These are phyloP conservation scores for Nemania sp. DNA, from an alignment of 2,329 filamentous ascomycete genomes.

Conservation along the genomic window DNA sequence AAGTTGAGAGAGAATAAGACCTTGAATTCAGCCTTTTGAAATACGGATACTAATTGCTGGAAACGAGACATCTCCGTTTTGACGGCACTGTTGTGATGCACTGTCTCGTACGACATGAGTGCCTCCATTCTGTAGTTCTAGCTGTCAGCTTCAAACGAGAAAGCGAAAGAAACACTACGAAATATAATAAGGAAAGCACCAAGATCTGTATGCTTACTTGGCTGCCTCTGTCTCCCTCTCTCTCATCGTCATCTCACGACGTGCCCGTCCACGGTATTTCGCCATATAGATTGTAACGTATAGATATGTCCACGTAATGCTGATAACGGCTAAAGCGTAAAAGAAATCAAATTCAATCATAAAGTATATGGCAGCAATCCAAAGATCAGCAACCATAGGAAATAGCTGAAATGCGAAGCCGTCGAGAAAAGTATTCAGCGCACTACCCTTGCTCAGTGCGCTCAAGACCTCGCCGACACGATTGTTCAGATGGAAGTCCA, in stretches of 20 bases:
- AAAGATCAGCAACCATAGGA: constrained; percentile 89
- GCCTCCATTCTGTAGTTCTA: constrained; percentile 61
- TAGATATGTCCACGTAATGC: constrained; percentile 93
- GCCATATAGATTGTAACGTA: constrained; percentile 97
- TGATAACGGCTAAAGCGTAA: constrained; percentile 83
- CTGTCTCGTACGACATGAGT: constrained; percentile 93
- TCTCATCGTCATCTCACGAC: constrained; percentile 90
- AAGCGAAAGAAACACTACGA: not conserved
- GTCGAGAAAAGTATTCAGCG: constrained; percentile 95
- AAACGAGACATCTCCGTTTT: constrained; percentile 76
- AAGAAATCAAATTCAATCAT: constrained; percentile 78
- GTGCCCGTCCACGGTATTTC: constrained; percentile 84
- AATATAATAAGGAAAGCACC: not conserved
- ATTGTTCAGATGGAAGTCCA: constrained; percentile 96
- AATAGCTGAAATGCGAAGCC: constrained; percentile 93
- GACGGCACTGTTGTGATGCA: constrained; percentile 88
- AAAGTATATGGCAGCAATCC: constrained; percentile 82
- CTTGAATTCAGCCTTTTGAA: constrained; percentile 73
- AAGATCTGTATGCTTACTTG: constrained; percentile 64
- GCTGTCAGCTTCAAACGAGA: not conserved
- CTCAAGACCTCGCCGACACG: constrained; percentile 94
- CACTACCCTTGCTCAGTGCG: constrained; percentile 92
- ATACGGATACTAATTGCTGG: constrained; percentile 67
- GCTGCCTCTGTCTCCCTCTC: constrained; percentile 94
- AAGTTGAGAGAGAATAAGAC: constrained; percentile 75